Base-by-base conservation (phyloP, 306 rosid species). In the Castanospermum australe region DNA sequence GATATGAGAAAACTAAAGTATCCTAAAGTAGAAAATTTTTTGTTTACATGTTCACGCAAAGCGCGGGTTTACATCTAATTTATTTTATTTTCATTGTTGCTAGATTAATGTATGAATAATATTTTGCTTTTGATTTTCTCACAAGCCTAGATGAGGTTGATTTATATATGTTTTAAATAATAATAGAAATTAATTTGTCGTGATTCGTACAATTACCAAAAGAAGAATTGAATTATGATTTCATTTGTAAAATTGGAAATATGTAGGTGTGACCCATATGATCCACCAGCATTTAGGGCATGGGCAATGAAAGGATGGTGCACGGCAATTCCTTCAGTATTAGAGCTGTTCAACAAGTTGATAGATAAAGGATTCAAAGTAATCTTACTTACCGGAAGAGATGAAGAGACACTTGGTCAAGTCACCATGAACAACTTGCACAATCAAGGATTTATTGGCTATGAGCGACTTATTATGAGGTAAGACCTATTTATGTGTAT, bases 211-310 rank as follows among this genome's bases (percentile, higher is more conserved):
- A 44, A 4, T 15, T n/a, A 65, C 52, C 6, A 22, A 41, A 39
- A 6, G 15, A 65, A 11, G 35, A 41, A 2, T 24, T 7, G 11
- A 15, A 15, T 48, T 8, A 30, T 25, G 28, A 20, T 21, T 10
- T 33, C 9, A 38, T 22, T 22, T 39, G 24, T 28, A 28, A 25
- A 67, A 24, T 71, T 0, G 2, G 9, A 52, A 6, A 11, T 32
- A 30, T 45, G 36, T 57, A 94, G 99, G 90, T 89, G 97, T 42
- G 97, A 92, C 14, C 99, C 99, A 13, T 94, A 81, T 81, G 99
- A 94, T 56, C 90, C 97, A 52, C 2, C 28, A 0, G 95, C 62
- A 14, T 94, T 94, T 71, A 91, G 74, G 79, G 83, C 86, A 44
- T 94, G 97, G 97, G 97, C 96, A 44, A 76, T 44, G 84, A 84